These are phyloP conservation scores for Salvia sclarea DNA, from an alignment of 305 asterid species.

Conservation along the genomic window DNA sequence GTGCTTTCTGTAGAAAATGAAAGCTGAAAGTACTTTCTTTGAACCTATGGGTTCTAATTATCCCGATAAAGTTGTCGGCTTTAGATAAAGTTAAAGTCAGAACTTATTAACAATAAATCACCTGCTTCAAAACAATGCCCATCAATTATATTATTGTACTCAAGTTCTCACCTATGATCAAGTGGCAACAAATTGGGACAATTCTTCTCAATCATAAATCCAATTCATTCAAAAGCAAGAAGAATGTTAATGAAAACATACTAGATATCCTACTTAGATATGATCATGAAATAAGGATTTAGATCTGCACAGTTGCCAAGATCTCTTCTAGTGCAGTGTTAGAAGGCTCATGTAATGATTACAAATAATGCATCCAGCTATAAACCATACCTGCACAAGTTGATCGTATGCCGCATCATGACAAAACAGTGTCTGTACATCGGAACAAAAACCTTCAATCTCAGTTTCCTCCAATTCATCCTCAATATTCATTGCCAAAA, in stretches of 20 bases:
- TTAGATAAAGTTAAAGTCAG: background rate
- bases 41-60: background rate
- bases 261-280: background rate
- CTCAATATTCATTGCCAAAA: slow-evolving; percentile 97
- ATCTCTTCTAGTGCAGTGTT: slow-evolving; percentile 3
- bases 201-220: background rate
- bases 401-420: slow-evolving; percentile 89
- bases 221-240: background rate
- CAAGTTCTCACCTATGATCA: slow-evolving; percentile 1
- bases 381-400: slow-evolving; percentile 84
- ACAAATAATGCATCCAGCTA: slow-evolving; percentile 12
- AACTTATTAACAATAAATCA: background rate
- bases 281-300: slow-evolving; percentile 16
- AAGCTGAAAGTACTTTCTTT: background rate
- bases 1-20: background rate
- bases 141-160: background rate
- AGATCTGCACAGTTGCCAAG: background rate
- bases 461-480: slow-evolving; percentile 98
- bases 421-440: slow-evolving; percentile 89
- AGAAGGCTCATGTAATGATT: slow-evolving; percentile 15
- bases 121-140: background rate
- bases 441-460: slow-evolving; percentile 87
- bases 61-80: background rate
- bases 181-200: background rate
- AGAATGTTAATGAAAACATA: slow-evolving; percentile 4